Percentiles rank a stretch among this genome's conserved stretches.
These are phyloP conservation scores for Zygoascus bituminiphila DNA, from an alignment of 805 yeast genomes.

Conservation along the genomic window DNA sequence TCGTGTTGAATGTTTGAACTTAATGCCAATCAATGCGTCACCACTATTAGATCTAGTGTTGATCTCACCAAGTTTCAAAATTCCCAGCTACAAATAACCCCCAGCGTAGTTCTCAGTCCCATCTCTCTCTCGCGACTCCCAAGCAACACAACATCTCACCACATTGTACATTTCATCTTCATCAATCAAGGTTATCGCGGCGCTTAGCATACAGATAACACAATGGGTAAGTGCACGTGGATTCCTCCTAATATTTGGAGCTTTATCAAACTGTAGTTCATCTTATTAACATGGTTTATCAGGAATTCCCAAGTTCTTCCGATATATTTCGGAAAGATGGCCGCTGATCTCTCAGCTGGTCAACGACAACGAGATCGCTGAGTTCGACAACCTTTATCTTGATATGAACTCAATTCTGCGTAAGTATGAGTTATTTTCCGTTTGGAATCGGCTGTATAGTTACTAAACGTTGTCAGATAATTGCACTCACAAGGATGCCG, in stretches of 20 bases:
- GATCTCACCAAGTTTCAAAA: no score
- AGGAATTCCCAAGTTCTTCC: conserved; percentile 96
- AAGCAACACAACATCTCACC: not conserved
- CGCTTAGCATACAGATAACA: not conserved
- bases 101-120: not conserved
- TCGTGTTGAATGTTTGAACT: no score
- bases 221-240: not conserved
- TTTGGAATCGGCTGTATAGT: no score
- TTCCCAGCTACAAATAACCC: no score
- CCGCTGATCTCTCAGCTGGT: conserved; percentile 85
- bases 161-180: not conserved
- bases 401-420: conserved; percentile 96
- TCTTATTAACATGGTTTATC: no score
- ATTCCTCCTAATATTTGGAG: not conserved
- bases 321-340: conserved; percentile 98
- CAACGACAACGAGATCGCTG: conserved; percentile 77
- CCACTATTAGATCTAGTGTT: no score
- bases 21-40: no score
- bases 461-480: conserved; percentile 37
- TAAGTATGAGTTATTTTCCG: no score
- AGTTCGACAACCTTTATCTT: conserved; percentile 87
- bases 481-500: conserved; percentile 81
- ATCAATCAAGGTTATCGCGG: no score
- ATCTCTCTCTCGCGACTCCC: not conserved
- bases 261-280: no score